These are phyloP conservation scores for Pholiota adiposa DNA, from an alignment of 1,284 basidiomycete genomes.

Conservation along the genomic window DNA sequence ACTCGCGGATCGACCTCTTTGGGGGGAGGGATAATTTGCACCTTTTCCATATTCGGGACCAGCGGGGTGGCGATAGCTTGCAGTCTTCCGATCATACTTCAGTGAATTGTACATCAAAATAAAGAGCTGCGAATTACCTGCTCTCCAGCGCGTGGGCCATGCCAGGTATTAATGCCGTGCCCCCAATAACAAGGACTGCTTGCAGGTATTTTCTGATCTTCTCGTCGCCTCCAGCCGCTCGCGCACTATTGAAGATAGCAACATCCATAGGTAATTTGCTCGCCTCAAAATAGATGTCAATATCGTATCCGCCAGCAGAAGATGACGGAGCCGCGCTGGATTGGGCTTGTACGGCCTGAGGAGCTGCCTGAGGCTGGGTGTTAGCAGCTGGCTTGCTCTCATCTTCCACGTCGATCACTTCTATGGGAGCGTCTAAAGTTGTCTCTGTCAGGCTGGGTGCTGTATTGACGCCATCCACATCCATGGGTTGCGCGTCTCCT, in stretches of 20 bases:
- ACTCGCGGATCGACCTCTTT: conserved; percentile 92
- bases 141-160: conserved; percentile 82
- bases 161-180: conserved; percentile 74
- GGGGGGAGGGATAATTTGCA: conserved; percentile 89
- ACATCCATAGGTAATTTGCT: conserved; percentile 92
- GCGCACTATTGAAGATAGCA: conserved; percentile 91
- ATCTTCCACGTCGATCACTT: conserved; percentile 56
- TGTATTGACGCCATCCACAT: conserved; percentile 33
- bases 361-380: conserved; percentile 15
- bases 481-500: conserved; percentile 32
- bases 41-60: conserved; percentile 80
- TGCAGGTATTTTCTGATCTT: conserved; percentile 89
- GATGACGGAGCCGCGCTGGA: conserved; percentile 24
- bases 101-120: conserved; percentile 16
- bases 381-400: conserved; percentile 26
- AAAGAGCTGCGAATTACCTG: conserved; percentile 49
- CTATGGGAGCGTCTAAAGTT: conserved; percentile 43
- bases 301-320: conserved; percentile 43
- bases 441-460: conserved; percentile 29
- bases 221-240: conserved; percentile 86
- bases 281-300: conserved; percentile 86
- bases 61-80: conserved; percentile 86
- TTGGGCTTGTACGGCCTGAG: conserved; percentile 28
- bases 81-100: conserved; percentile 47
- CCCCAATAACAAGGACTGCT: conserved; percentile 89